Conservation (phyloP, 1,284 basidiomycete genomes). For the Exobasidium rhododendri region DNA sequence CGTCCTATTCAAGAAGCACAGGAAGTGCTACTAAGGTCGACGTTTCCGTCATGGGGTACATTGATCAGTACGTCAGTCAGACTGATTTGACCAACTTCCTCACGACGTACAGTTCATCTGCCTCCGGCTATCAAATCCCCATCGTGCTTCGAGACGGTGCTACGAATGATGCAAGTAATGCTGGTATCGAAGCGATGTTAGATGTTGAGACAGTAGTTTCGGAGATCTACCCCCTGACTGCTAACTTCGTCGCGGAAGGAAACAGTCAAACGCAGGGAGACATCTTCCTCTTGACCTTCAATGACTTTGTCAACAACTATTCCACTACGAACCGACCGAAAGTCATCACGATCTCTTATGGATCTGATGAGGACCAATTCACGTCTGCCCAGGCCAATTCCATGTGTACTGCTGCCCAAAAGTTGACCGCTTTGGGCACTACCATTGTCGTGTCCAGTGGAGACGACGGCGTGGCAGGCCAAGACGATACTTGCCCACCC, state of each 20-base stretch:
- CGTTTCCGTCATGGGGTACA: conserved; percentile 20
- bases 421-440: conserved; percentile 21
- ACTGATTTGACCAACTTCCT: conserved; percentile 18
- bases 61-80: conserved; percentile 17
- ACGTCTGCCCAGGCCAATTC: conserved; percentile 15
- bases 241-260: conserved; percentile 16
- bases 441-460: conserved; percentile 22
- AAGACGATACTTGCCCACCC: conserved; percentile 4
- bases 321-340: not conserved
- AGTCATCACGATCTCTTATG: conserved; percentile 20
- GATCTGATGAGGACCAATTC: conserved; percentile 9
- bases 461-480: conserved; percentile 20
- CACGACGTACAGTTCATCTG: conserved; percentile 15
- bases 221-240: conserved; percentile 17
- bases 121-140: conserved; percentile 11
- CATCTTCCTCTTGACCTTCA: conserved; percentile 22
- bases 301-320: conserved; percentile 6
- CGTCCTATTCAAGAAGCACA: not conserved
- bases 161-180: conserved; percentile 13
- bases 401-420: conserved; percentile 21
- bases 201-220: conserved; percentile 19
- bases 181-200: conserved; percentile 21
- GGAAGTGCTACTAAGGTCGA: conserved; percentile 16
- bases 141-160: conserved; percentile 15
- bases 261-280: conserved; percentile 14